phyloP scores from a whole-genome alignment of 257 asterid genomes.

The Primulina tabacum region DNA sequence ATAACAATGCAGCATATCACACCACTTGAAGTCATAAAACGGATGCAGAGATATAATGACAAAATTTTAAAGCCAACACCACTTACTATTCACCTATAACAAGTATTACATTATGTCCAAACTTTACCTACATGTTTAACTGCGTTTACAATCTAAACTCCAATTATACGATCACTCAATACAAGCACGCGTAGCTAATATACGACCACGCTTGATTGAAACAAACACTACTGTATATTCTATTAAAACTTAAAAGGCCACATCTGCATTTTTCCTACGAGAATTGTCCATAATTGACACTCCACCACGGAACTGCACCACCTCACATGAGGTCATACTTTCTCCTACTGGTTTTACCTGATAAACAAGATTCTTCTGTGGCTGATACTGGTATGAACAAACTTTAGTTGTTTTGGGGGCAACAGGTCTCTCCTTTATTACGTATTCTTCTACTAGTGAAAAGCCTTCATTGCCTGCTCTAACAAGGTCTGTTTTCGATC shows the following conservation, averaged over 20 bases:
- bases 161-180: slow-evolving; percentile 6
- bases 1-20: too few species aligned
- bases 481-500: slow-evolving; percentile 32
- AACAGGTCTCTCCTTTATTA: slow-evolving; percentile 20
- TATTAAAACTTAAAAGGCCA: slow-evolving; percentile 23
- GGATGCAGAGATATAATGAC: background rate
- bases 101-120: slow-evolving; percentile 12
- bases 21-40: too few species aligned
- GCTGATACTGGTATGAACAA: slow-evolving; percentile 30
- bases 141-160: background rate
- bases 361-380: slow-evolving; percentile 25
- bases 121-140: slow-evolving; percentile 4
- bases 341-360: slow-evolving; percentile 27
- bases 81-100: slow-evolving; percentile 14
- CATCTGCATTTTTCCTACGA: slow-evolving; percentile 31
- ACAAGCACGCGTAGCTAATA: slow-evolving; percentile 16
- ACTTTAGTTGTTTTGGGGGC: slow-evolving; percentile 8
- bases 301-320: slow-evolving; percentile 26
- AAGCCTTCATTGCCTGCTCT: slow-evolving; percentile 46
- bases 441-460: slow-evolving; percentile 25
- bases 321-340: slow-evolving; percentile 29
- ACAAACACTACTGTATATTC: background rate
- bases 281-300: slow-evolving; percentile 21
- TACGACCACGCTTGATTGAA: slow-evolving; percentile 19
- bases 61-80: background rate